These are phyloP conservation scores for Penicillium crustosum DNA, from an alignment of 2,329 filamentous ascomycete genomes.

Conservation along the genomic window DNA sequence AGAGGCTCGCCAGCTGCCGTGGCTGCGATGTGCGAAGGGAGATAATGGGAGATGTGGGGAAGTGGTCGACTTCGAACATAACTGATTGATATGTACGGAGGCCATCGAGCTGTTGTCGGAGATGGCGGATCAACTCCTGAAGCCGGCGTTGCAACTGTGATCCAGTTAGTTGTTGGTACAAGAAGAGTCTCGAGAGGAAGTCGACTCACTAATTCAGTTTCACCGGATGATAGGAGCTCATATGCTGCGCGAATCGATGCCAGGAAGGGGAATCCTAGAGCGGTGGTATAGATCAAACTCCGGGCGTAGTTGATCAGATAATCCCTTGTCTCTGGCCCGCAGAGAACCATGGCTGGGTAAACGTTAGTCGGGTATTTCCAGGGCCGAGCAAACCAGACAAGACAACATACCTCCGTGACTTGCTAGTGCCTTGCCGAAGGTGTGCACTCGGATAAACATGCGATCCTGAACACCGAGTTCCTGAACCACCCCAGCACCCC, in stretches of 20 bases:
- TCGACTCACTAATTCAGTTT: slow-evolving; percentile 46
- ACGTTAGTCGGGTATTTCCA: background rate
- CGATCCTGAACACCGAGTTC: slow-evolving; percentile 51
- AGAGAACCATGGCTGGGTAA: slow-evolving; percentile 59
- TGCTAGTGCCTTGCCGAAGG: slow-evolving; percentile 55
- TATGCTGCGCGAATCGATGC: slow-evolving; percentile 60
- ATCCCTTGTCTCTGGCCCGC: slow-evolving; percentile 56
- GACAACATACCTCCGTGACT: slow-evolving; percentile 64
- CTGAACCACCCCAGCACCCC: slow-evolving; percentile 52
- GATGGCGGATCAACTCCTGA: slow-evolving; percentile 47
- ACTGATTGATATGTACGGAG: slow-evolving; percentile 33
- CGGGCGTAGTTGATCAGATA: slow-evolving; percentile 76
- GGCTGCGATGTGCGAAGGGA: slow-evolving; percentile 60
- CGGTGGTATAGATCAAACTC: slow-evolving; percentile 73
- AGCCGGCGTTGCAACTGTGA: slow-evolving; percentile 48
- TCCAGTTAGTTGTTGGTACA: background rate
- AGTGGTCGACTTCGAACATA: slow-evolving; percentile 41
- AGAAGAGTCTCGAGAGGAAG: background rate
- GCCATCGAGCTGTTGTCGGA: slow-evolving; percentile 47
- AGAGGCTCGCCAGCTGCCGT: slow-evolving; percentile 58
- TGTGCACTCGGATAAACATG: slow-evolving; percentile 53
- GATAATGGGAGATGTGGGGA: slow-evolving; percentile 63
- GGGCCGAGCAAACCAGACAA: background rate
- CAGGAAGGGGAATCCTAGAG: slow-evolving; percentile 62
- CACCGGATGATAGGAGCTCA: slow-evolving; percentile 54